phyloP scores from a whole-genome alignment of 495 filamentous ascomycete genomes.

The Hyphodiscus hymeniophilus region DNA sequence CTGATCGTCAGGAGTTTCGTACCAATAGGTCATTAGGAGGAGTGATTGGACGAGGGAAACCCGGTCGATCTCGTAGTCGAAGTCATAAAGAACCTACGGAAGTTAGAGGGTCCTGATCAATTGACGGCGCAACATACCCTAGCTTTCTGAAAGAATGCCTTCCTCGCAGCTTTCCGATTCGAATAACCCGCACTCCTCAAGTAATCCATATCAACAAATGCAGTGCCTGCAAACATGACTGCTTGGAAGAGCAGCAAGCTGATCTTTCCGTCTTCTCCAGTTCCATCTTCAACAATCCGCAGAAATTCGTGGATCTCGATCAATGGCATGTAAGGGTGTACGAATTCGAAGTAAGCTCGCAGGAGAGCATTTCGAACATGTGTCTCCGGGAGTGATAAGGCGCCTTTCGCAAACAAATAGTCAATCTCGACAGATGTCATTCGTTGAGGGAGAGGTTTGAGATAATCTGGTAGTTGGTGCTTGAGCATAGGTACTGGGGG shows the following conservation, averaged over 20 bases:
- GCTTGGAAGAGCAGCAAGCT: constrained; percentile 50
- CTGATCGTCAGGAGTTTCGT: constrained; percentile 81
- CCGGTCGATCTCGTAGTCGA: constrained; percentile 71
- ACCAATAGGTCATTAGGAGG: constrained; percentile 85
- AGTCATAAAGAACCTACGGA: constrained; percentile 65
- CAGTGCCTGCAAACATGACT: constrained; percentile 25
- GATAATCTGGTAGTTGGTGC: constrained; percentile 53
- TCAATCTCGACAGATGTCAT: constrained; percentile 66
- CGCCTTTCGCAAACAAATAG: constrained; percentile 68
- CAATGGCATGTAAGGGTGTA: constrained; percentile 86
- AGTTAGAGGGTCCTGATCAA: constrained; percentile 24
- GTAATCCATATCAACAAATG: constrained; percentile 59
- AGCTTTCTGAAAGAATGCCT: constrained; percentile 70
- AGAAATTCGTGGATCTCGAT: constrained; percentile 71
- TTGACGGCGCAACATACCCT: constrained; percentile 59
- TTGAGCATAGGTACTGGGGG: constrained; percentile 13
- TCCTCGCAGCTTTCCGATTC: constrained; percentile 64
- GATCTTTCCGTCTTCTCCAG: constrained; percentile 56
- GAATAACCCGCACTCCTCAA: constrained; percentile 62
- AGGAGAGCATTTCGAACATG: constrained; percentile 64
- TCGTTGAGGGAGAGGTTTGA: constrained; percentile 61
- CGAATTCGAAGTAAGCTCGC: constrained; percentile 69
- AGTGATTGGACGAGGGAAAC: constrained; percentile 77
- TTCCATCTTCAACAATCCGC: constrained; percentile 51
- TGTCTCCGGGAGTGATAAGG: constrained; percentile 59